Base-by-base conservation (phyloP, 139 green algal species). In the Zygnema circumcarinatum region DNA sequence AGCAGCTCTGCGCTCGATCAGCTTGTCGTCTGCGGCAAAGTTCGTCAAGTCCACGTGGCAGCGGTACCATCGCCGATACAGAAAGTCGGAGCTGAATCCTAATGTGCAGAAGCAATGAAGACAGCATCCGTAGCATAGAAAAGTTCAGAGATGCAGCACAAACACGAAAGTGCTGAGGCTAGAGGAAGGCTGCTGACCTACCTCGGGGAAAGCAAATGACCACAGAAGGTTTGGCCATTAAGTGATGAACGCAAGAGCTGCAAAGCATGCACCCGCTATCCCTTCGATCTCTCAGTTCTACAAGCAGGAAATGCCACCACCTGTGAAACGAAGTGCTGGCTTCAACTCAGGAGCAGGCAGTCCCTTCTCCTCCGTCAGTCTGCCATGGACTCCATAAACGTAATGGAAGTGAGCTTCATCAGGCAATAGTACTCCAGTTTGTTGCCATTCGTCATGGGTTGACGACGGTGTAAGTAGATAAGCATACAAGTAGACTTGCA, bases 41-140 rank as follows among this genome's bases (percentile, higher is more conserved):
- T 25, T n/a, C 29, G 62, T 25, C 1, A 88, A 36, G 47, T 38
- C 76, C n/a, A 88, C 56, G 72, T 88, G 83, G 72, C 83, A 88
- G 83, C 83, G 83, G 83, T 88, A 88, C 83, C 83, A 88, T 22
- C 73, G 83, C 20, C 83, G 83, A 39, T 88, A 88, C 2, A 88
- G 83, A n/a, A 75, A 84, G 38, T 81, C n/a, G 35, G 83, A 88
- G 38, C 22, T 53, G 73, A 88, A 88, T n/a, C 76, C 83, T 85
- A 62, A 1, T 68, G n/a, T n/a, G n/a, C n/a, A n/a, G n/a, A n/a
- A n/a, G n/a, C n/a, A n/a, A n/a, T n/a, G n/a, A n/a, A n/a, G n/a
- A n/a, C n/a, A n/a, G n/a, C n/a, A n/a, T n/a, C n/a, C n/a, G n/a
- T n/a, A n/a, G n/a, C n/a, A n/a, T n/a, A n/a, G n/a, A n/a, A n/a